phyloP scores from a whole-genome alignment of 1,139 yeast genomes.

The Tardiomyces blankii region DNA sequence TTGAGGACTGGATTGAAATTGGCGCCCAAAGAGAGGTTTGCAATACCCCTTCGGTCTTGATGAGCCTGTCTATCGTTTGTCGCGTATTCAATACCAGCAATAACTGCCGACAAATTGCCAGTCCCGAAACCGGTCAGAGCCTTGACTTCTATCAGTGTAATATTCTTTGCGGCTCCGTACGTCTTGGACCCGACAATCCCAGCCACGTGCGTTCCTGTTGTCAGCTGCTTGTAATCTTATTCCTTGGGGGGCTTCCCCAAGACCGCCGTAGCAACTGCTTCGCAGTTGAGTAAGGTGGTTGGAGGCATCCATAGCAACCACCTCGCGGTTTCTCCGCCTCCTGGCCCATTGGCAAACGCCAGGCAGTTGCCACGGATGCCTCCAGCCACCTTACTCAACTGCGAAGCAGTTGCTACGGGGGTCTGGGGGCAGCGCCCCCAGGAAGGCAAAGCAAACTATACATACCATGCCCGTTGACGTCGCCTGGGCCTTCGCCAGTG shows the following conservation, averaged over 20 bases:
- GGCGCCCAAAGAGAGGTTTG: slow-evolving; percentile 74
- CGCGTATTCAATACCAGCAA: slow-evolving; percentile 69
- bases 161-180: slow-evolving; percentile 71
- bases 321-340: too few relatives aligned
- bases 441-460: too few relatives aligned
- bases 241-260: too few relatives aligned
- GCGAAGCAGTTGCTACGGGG: too few relatives aligned
- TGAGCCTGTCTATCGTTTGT: slow-evolving; percentile 44
- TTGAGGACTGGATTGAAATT: slow-evolving; percentile 53
- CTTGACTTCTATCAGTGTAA: slow-evolving; percentile 57
- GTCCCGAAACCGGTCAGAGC: slow-evolving; percentile 56
- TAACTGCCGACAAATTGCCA: slow-evolving; percentile 50
- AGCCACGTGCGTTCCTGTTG: slow-evolving; percentile 70
- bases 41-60: slow-evolving; percentile 67
- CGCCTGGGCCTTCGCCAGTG: slow-evolving; percentile 54
- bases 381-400: too few relatives aligned
- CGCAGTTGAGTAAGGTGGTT: too few relatives aligned
- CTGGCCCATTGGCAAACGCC: too few relatives aligned
- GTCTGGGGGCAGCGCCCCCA: too few relatives aligned
- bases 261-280: too few relatives aligned
- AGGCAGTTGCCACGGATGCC: too few relatives aligned
- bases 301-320: too few relatives aligned
- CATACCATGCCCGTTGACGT: slow-evolving; percentile 50
- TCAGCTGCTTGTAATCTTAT: slow-evolving; percentile 1
- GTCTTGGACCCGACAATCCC: slow-evolving; percentile 71